These are phyloP conservation scores for Paraconiothyrium sp. DNA, from an alignment of 2,329 filamentous ascomycete genomes.

Conservation along the genomic window DNA sequence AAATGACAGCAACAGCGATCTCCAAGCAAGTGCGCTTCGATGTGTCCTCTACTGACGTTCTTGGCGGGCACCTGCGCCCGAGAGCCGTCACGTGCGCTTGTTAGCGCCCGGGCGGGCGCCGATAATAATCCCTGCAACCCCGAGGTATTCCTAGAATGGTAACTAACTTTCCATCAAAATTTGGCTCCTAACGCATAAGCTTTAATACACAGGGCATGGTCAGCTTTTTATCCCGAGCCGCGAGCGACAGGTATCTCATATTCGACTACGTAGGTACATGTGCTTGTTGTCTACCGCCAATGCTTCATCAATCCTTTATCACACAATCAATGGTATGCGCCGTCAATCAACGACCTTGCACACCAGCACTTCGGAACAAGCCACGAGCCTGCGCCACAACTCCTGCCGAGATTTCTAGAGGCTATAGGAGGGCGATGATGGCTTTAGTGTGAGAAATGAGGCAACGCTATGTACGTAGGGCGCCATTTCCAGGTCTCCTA, in stretches of 20 bases:
- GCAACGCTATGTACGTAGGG: constrained; percentile 4
- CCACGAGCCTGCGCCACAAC: constrained; percentile 6
- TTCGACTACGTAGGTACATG: constrained; percentile 32
- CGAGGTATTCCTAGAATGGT: neutral
- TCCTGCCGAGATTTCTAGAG: constrained; percentile 11
- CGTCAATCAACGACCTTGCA: constrained; percentile 7
- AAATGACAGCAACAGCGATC: constrained; percentile 35
- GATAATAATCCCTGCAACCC: neutral
- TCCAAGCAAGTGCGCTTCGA: constrained; percentile 34
- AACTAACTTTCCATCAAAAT: neutral
- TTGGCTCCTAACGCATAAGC: too few species aligned
- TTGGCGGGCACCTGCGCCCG: constrained; percentile 16
- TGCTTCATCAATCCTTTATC: constrained; percentile 26
- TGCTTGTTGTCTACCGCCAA: constrained; percentile 23
- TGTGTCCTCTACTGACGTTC: constrained; percentile 27
- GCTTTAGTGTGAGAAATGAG: neutral
- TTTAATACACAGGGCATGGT: neutral
- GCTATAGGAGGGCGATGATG: neutral
- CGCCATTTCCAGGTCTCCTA: constrained; percentile 2
- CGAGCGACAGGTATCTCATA: constrained; percentile 18
- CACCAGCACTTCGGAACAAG: constrained; percentile 9
- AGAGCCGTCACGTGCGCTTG: neutral
- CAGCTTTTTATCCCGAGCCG: neutral
- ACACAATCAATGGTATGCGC: constrained; percentile 29
- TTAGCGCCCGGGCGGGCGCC: neutral